Base-by-base conservation (phyloP, 495 filamentous ascomycete species). In the Extremus antarcticus region DNA sequence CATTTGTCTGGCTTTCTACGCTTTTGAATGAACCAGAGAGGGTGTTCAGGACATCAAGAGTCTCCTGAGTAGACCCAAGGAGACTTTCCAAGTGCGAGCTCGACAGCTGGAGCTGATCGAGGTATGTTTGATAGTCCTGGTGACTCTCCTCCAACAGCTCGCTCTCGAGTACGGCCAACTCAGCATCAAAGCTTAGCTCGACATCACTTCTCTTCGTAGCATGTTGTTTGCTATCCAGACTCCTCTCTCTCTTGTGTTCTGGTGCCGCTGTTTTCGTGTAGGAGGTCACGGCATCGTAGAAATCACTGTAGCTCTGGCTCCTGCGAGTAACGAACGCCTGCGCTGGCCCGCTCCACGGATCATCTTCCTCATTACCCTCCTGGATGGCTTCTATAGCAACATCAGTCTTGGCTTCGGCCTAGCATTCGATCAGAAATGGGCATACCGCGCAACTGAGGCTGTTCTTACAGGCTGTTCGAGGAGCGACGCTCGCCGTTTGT, bases 1-100 rank as follows among this genome's bases (percentile, higher is more conserved):
- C 82, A 17, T 86, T 86, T 0, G 92, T 96, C 71, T 97, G 91
- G 15, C 78, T 75, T 65, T 95, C 88, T 32, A 99, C 94, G 0
- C 83, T 71, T 56, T 78, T 79, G 70, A 97, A 99, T 23, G 88
- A 87, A 60, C 82, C 78, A 51, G 89, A 86, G 23, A 97, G 76
- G 9, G 73, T 80, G 22, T 83, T 80, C 23, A 99, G 75, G 32
- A 88, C 74, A 35, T 81, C 74, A 16, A 97, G 78, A 0, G 88
- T 82, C 3, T 75, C 78, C 50, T 84, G 77, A 2, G 89, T 87
- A 62, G 85, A 85, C 35, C 74, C 70, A 19, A 97, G 71, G n/a
- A 99, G 76, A n/a, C 75, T 75, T 54, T 88, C 81, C 29, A 96
- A 76, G 65, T 94, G 88, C 2, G 84, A 77, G 63, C 86, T 82